Evolutionary conservation across 495 filamentous ascomycete species (phyloP).

Genomic region (Hypoxylon cercidicola): DNA sequence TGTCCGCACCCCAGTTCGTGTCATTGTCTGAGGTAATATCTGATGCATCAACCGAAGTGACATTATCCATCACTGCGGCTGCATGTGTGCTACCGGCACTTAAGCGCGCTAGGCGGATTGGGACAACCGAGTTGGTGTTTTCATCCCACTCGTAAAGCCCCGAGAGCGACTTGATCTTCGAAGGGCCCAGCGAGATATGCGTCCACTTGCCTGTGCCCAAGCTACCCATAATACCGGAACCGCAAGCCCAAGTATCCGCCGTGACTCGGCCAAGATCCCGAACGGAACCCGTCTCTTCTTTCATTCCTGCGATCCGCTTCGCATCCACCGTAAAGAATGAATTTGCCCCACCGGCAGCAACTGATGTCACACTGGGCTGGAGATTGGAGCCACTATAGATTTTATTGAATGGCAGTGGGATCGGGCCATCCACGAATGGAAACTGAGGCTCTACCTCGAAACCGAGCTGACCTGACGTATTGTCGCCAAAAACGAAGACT

Average conservation of each 20-base stretch:
- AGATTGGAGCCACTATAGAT: constrained; percentile 74
- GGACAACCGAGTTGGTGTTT: constrained; percentile 66
- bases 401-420: constrained; percentile 69
- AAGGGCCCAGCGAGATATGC: constrained; percentile 80
- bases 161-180: constrained; percentile 85
- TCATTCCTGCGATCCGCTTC: constrained; percentile 58
- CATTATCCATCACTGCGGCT: constrained; percentile 82
- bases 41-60: constrained; percentile 67
- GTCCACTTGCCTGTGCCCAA: constrained; percentile 92
- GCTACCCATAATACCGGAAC: constrained; percentile 82
- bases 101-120: constrained; percentile 79
- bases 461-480: constrained; percentile 86
- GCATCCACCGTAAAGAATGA: constrained; percentile 90
- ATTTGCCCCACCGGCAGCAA: constrained; percentile 86
- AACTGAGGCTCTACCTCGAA: constrained; percentile 70
- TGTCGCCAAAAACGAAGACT: constrained; percentile 92
- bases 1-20: constrained; percentile 85
- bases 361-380: constrained; percentile 69
- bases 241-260: constrained; percentile 86
- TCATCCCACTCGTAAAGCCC: constrained; percentile 89
- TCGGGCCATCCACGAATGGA: constrained; percentile 73
- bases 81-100: constrained; percentile 82
- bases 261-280: constrained; percentile 58
- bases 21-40: constrained; percentile 65
- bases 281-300: constrained; percentile 50